Evolutionary conservation across 371 early-diverging fungal species (phyloP), one percentile per base, ranked within the genome.

Genomic region (Syncephalastrum monosporum): DNA sequence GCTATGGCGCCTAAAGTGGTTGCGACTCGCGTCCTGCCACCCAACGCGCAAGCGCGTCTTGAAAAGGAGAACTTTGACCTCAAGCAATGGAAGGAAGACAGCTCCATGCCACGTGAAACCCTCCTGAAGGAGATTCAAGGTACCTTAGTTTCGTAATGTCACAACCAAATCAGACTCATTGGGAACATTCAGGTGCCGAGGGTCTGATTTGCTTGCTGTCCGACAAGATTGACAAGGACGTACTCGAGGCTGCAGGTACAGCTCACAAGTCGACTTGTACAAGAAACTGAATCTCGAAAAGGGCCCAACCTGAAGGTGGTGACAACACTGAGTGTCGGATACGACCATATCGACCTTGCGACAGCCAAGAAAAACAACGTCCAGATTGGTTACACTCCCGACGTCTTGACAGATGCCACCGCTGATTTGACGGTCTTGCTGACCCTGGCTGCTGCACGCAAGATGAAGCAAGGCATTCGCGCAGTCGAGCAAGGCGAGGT

Each of bases 341-440:
- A 86, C 67, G 93, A 94, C 58, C 95, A 94, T 65, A 82, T 94
- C 46, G 85, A 88, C 65, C 59, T 84, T 0, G 55, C 60, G 3
- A 81, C 76, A 6, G 61, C 83, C 12, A 69, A 79, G 16, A 53
- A 65, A 7, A 77, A 77, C 25, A 77, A 76, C 4, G 67, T 91
- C 38, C 55, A 63, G 16, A 63, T 95, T n/a, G 94, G 94, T 5
- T 79, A 89, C 62, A 95, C 95, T 0, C 93, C 95, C 1, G 91
- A 88, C 53, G 93, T 93, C 1, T 75, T 94, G 47, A 95, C 94
- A 0, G 94, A 93, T 60, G 93, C 94, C 0, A 88, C 89, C 2
- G 95, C 95, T 5, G 94, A 94, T 55, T 70, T 92, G 7, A 87
- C 91, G 0, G 79, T 90, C 5, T 70, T 87, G 15, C 68, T 95